phyloP scores from a whole-genome alignment of 306 rosid species.

The Medicago arabica region DNA sequence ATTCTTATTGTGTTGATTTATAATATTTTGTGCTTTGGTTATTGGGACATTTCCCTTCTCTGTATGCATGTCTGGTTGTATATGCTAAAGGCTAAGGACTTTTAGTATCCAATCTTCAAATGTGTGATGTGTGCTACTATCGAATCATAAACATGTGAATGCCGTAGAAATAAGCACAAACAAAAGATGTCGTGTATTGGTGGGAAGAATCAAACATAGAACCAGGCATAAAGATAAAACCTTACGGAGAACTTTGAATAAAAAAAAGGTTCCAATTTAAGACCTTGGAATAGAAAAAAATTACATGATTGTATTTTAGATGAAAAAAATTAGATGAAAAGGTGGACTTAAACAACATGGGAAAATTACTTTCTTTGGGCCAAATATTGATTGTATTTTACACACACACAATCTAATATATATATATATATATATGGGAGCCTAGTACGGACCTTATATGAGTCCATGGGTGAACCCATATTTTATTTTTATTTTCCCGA shows the following conservation, averaged over 20 bases:
- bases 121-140: constrained; percentile 9
- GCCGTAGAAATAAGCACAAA: constrained; percentile 4
- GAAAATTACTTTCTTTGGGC: constrained; percentile 2
- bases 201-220: not conserved
- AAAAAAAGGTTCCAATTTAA: not conserved
- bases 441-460: too few relatives aligned
- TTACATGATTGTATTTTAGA: too few relatives aligned
- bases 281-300: constrained; percentile 16
- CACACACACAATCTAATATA: too few relatives aligned
- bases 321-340: too few relatives aligned
- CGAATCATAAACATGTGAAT: not conserved
- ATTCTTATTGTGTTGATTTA: constrained; percentile 22
- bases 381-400: not conserved
- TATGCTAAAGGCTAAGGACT: constrained; percentile 13
- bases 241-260: not conserved
- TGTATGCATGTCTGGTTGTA: constrained; percentile 4
- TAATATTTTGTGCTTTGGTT: not conserved
- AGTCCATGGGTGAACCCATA: too few relatives aligned
- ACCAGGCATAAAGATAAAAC: not conserved
- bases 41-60: not conserved
- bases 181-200: not conserved
- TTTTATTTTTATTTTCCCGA: too few relatives aligned
- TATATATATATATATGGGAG: too few relatives aligned
- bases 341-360: not conserved
- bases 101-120: constrained; percentile 20